Conservation (phyloP, 106 monocot genomes). For the Dioscorea dumetorum region DNA sequence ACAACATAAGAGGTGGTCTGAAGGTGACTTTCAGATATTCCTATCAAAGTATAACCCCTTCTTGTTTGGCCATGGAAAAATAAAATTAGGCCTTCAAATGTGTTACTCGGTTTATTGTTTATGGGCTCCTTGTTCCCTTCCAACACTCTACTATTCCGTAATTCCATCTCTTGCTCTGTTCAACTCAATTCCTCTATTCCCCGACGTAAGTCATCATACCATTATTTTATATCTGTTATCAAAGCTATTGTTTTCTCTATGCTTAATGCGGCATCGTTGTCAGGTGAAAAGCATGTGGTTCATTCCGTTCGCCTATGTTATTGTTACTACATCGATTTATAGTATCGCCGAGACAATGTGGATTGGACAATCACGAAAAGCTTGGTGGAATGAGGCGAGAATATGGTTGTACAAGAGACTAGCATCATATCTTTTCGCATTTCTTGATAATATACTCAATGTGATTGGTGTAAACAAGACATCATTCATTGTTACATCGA, state of each 20-base stretch:
- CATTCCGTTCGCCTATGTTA: constrained; percentile 40
- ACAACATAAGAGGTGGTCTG: constrained; percentile 71
- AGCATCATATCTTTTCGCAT: constrained; percentile 58
- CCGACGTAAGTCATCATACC: constrained; percentile 26
- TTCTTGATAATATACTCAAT: constrained; percentile 37
- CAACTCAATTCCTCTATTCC: constrained; percentile 43
- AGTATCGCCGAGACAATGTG: constrained; percentile 27
- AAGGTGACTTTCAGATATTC: constrained; percentile 53
- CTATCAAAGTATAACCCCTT: constrained; percentile 61
- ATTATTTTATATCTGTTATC: no score
- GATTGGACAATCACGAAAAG: constrained; percentile 14
- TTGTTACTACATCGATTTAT: constrained; percentile 6
- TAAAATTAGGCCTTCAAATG: constrained; percentile 49
- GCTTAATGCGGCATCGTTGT: background rate
- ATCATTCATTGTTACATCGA: constrained; percentile 42
- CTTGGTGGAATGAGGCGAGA: constrained; percentile 78
- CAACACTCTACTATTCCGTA: constrained; percentile 42
- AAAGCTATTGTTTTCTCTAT: background rate
- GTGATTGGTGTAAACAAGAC: constrained; percentile 26
- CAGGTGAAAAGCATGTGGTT: constrained; percentile 43
- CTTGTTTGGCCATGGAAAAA: constrained; percentile 31
- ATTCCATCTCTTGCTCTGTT: constrained; percentile 45
- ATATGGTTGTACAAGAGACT: constrained; percentile 55
- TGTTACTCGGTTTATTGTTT: constrained; percentile 32
- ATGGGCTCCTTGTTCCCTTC: constrained; percentile 52